Evolutionary conservation across 1,284 basidiomycete species (phyloP), one percentile per base, ranked within the genome.

Genomic region (Boletus sp.): DNA sequence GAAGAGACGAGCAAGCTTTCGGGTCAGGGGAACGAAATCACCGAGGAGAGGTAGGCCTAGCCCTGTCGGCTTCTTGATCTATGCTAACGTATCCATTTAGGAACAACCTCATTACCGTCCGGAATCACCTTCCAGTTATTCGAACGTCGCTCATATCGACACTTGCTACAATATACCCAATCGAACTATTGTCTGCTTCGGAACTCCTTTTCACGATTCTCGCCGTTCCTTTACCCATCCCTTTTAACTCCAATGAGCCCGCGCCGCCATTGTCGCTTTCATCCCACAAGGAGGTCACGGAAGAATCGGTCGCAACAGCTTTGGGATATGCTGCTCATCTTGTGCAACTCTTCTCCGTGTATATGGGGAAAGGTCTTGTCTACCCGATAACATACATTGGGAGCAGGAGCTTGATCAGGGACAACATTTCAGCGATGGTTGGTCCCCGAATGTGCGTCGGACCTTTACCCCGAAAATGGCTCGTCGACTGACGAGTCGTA

Each of bases 401-500:
- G 8, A 96, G 93, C 66, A 82, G 91, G 60, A 96, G 93, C 75
- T 76, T 95, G 65, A 92, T 98, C 62, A 86, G 87, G 69, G 95
- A 98, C 78, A 90, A 89, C 16, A 95, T 97, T 57, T 94, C 92
- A 59, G 89, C 90, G 10, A 97, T 98, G 90, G 89, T 95, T 65
- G 95, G 96, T 3, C 93, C 95, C 17, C 81, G 95, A 73, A 91
- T 94, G 93, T 95, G 70, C 77, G 89, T 80, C 11, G 57, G 51
- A 52, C 38, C 40, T 54, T 52, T 60, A 28, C 53, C 57, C 58
- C 49, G n/a, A 40, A 60, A 31, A 43, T 48, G 55, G 53, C 40
- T 51, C 47, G 13, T 53, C 30, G 44, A 60, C 58, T 70, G 55
- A 67, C 57, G 27, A 35, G 58, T 63, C 65, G 51, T 67, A 95